phyloP scores from a whole-genome alignment of 139 green algal species.

The Auxenochlorella pyrenoidosa region DNA sequence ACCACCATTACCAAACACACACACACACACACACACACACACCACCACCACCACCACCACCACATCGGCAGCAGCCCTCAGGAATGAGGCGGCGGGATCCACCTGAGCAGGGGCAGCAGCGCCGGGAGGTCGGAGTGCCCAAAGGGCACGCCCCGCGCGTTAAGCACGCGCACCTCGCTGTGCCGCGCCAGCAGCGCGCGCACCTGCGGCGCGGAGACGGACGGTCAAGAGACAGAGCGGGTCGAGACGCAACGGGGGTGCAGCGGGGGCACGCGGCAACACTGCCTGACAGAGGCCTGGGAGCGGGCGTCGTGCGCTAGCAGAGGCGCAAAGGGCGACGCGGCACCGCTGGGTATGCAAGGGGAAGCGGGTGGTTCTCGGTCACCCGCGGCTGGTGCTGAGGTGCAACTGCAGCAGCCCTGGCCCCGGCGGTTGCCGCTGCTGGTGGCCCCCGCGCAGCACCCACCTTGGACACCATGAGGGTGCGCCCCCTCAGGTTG shows the following conservation, averaged over 20 bases:
- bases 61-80: background rate
- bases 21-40: too few relatives aligned
- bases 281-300: background rate
- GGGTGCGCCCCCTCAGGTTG: slow-evolving; percentile 18
- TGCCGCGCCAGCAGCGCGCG: slow-evolving; percentile 16
- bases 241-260: background rate
- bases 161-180: background rate
- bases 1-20: too few relatives aligned
- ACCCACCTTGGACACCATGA: slow-evolving; percentile 25
- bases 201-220: background rate
- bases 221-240: background rate
- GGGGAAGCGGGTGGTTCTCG: too few relatives aligned
- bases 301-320: background rate
- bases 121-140: background rate
- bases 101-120: slow-evolving; percentile 31
- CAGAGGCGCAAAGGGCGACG: background rate
- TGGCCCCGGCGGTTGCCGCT: too few relatives aligned
- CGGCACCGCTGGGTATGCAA: too few relatives aligned
- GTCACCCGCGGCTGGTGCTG: too few relatives aligned
- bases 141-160: slow-evolving; percentile 9
- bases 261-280: background rate
- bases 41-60: background rate
- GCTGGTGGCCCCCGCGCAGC: too few relatives aligned
- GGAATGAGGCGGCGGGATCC: background rate
- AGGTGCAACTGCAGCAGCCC: too few relatives aligned